Evolutionary conservation across 805 yeast genomes (phyloP).

Genomic region (Peterozyma toletana): DNA sequence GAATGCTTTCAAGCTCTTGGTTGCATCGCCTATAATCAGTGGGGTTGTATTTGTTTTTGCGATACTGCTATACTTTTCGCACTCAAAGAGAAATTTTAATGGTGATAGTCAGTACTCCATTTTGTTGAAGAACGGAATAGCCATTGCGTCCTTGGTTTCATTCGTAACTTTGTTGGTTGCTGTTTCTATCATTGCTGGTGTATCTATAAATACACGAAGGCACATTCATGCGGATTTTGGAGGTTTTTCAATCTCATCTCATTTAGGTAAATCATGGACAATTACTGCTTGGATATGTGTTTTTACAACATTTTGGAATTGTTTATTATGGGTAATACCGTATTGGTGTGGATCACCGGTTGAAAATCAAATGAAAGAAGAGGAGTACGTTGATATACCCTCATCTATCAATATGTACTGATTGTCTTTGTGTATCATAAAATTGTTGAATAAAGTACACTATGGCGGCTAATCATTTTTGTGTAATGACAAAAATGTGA

Average conservation of each 20-base stretch:
- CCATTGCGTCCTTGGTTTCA: constrained; percentile 27
- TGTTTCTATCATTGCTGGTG: constrained; percentile 20
- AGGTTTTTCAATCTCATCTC: constrained; percentile 37
- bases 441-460: too few relatives aligned
- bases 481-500: too few relatives aligned
- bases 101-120: constrained; percentile 27
- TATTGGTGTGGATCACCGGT: constrained; percentile 48
- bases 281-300: constrained; percentile 30
- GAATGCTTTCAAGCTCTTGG: too few relatives aligned
- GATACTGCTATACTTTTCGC: constrained; percentile 23
- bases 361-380: not conserved
- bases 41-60: constrained; percentile 21
- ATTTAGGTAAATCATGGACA: constrained; percentile 35
- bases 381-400: too few relatives aligned
- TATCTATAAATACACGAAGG: constrained; percentile 17
- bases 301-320: constrained; percentile 11
- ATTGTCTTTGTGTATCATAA: too few relatives aligned
- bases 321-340: constrained; percentile 31
- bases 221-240: constrained; percentile 27
- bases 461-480: too few relatives aligned
- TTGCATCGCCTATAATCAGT: constrained; percentile 22
- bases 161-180: constrained; percentile 24
- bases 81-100: constrained; percentile 23
- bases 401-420: too few relatives aligned
- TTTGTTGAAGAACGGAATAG: constrained; percentile 27